Evolutionary conservation across 1,284 basidiomycete genomes (phyloP).

Genomic region (Rhodofomes roseus): DNA sequence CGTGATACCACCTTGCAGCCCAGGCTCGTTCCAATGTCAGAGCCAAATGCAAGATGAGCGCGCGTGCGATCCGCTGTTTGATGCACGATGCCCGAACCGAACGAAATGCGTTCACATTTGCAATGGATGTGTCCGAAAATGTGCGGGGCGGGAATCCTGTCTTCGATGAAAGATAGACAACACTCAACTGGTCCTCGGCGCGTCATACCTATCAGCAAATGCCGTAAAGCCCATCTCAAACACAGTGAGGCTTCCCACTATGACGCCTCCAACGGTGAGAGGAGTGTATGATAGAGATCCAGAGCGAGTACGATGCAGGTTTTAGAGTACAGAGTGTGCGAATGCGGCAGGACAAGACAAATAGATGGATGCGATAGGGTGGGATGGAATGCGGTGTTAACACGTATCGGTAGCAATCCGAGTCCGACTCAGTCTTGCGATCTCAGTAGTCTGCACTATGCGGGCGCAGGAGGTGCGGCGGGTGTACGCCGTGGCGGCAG

Average conservation of each 20-base stretch:
- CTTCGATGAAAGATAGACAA: not conserved
- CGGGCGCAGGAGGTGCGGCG: conserved; percentile 10
- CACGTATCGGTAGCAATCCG: not conserved
- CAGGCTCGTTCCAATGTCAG: too few species aligned
- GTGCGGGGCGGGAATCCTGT: too few species aligned
- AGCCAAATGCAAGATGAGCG: too few species aligned
- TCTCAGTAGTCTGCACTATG: not conserved
- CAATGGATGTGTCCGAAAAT: too few species aligned
- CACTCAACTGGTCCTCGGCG: not conserved
- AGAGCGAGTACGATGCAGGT: not conserved
- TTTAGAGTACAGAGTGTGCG: not conserved
- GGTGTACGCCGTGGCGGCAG: conserved; percentile 32
- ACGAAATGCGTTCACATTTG: too few species aligned
- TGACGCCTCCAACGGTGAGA: not conserved
- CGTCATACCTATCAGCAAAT: not conserved
- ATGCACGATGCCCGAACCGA: too few species aligned
- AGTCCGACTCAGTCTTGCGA: not conserved
- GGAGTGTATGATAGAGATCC: not conserved
- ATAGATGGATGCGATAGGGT: not conserved
- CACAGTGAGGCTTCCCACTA: not conserved
- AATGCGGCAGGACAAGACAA: not conserved
- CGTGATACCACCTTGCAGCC: too few species aligned
- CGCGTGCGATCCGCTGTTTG: too few species aligned
- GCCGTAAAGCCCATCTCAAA: not conserved
- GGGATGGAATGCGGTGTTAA: not conserved